Percentiles rank a stretch among this genome's conserved stretches.
Conservation (phyloP, 345 rosid species). For the Gossypium turneri region DNA sequence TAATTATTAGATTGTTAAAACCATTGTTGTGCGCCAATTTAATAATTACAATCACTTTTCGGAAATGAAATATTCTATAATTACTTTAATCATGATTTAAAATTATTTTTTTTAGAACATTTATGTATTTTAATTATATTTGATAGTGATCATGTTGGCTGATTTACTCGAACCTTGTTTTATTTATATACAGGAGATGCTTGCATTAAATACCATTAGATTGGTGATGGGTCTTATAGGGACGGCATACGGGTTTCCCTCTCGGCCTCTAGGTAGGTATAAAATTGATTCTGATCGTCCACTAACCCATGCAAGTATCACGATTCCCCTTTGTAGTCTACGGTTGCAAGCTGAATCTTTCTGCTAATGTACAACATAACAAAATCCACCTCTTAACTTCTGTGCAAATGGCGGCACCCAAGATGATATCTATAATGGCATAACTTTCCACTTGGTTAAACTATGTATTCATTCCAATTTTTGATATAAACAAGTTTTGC, state of each 20-base stretch:
- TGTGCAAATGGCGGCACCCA: constrained; percentile 14
- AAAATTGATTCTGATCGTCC: constrained; percentile 31
- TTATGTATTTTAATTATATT: too few relatives aligned
- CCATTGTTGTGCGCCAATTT: too few relatives aligned
- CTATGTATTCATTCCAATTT: neutral
- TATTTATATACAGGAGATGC: constrained; percentile 46
- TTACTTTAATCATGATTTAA: too few relatives aligned
- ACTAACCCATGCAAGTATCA: constrained; percentile 74
- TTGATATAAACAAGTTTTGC: neutral
- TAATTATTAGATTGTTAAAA: too few relatives aligned
- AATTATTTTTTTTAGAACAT: too few relatives aligned
- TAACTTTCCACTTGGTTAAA: neutral
- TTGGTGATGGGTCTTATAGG: constrained; percentile 68
- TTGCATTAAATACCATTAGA: constrained; percentile 52
- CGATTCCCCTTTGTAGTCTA: constrained; percentile 96
- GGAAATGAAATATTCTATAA: too few relatives aligned
- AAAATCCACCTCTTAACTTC: neutral
- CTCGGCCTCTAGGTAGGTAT: constrained; percentile 41
- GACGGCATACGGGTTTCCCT: constrained; percentile 72
- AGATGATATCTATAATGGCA: neutral
- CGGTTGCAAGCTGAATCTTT: constrained; percentile 24
- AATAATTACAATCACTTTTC: too few relatives aligned
- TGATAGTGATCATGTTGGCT: neutral
- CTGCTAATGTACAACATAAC: constrained; percentile 21
- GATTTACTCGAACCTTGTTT: neutral